Evolutionary conservation across 2,329 filamentous ascomycete species (phyloP).

Genomic region (Dactylellina haptotyla): DNA sequence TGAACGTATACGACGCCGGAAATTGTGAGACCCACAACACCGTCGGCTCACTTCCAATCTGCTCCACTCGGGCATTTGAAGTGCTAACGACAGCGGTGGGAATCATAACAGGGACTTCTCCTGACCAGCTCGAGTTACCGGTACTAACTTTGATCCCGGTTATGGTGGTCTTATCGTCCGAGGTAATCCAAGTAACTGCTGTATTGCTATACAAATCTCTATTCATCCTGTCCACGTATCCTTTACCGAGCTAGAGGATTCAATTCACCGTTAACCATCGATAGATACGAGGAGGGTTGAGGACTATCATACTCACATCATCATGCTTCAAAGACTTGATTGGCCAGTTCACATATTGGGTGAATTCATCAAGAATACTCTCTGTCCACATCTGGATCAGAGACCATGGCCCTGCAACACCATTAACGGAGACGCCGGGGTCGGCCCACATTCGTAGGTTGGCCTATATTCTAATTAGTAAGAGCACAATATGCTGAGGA

Average conservation of each 20-base stretch:
- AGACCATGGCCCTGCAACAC: conserved; percentile 56
- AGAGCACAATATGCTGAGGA: background rate
- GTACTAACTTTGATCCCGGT: conserved; percentile 34
- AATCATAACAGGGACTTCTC: conserved; percentile 68
- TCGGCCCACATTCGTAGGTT: conserved; percentile 61
- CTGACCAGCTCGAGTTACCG: conserved; percentile 61
- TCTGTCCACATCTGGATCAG: conserved; percentile 59
- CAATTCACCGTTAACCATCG: background rate
- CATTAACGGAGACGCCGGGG: conserved; percentile 56
- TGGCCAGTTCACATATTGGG: conserved; percentile 67
- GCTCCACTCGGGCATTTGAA: conserved; percentile 64
- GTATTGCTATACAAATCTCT: conserved; percentile 34
- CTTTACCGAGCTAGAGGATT: conserved; percentile 10
- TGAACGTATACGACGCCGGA: conserved; percentile 21
- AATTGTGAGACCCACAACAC: conserved; percentile 64
- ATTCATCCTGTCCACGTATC: conserved; percentile 39
- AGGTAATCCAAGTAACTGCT: conserved; percentile 55
- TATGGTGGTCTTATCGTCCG: conserved; percentile 59
- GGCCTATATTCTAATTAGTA: conserved; percentile 59
- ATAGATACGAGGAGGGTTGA: background rate
- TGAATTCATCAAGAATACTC: conserved; percentile 58
- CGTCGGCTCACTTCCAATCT: conserved; percentile 67
- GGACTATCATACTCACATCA: conserved; percentile 61
- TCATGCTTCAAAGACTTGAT: conserved; percentile 69
- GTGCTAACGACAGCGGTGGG: conserved; percentile 63